Percentiles rank a stretch among this genome's conserved stretches.
These are phyloP conservation scores for Phylloporus sp. DNA, from an alignment of 1,284 basidiomycete genomes.

Conservation along the genomic window DNA sequence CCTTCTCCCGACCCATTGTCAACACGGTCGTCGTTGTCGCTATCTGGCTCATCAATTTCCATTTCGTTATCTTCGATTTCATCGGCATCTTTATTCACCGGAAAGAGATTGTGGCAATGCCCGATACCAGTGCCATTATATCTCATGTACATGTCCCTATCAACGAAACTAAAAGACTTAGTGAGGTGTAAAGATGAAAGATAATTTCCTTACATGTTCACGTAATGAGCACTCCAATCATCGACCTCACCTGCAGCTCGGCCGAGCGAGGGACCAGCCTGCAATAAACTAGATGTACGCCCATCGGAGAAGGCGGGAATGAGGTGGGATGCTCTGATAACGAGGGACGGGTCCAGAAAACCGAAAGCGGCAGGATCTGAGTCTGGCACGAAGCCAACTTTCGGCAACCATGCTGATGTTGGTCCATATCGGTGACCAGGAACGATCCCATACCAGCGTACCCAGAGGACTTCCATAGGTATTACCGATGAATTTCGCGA, in stretches of 20 bases:
- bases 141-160: neutral
- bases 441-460: neutral
- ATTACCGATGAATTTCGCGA: neutral
- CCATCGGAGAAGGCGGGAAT: neutral
- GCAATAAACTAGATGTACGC: neutral
- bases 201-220: neutral
- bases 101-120: neutral
- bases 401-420: neutral
- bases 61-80: neutral
- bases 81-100: neutral
- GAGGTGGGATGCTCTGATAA: constrained; percentile 14
- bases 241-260: neutral
- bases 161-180: neutral
- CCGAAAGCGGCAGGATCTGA: neutral
- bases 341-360: constrained; percentile 16
- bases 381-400: neutral
- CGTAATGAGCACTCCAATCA: neutral
- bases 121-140: neutral
- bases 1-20: neutral
- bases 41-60: neutral
- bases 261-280: neutral
- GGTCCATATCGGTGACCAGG: neutral
- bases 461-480: neutral
- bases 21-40: neutral
- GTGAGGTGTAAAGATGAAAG: neutral